Evolutionary conservation across 805 yeast species (phyloP).

Genomic region (baker's yeast (Saccharomyces cerevisiae)): DNA sequence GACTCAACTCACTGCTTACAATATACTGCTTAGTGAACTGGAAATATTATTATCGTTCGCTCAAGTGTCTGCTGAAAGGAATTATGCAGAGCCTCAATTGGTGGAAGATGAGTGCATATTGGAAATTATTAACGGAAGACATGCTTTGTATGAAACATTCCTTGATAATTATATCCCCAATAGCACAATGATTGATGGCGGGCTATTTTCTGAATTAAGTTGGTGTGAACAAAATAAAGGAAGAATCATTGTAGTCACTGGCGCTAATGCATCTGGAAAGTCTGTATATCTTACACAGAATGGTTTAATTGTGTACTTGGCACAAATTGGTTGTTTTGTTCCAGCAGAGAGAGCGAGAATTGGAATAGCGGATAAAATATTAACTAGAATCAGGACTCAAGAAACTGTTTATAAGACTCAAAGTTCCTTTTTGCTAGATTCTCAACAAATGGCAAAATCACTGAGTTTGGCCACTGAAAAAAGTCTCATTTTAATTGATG

Average conservation of each 20-base stretch:
- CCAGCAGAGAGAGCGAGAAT: conserved; percentile 42
- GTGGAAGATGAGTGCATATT: conserved; percentile 18
- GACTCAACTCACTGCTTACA: conserved; percentile 10
- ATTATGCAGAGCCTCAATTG: conserved; percentile 31
- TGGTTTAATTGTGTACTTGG: conserved; percentile 40
- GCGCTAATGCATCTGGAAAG: conserved; percentile 47
- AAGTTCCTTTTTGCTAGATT: conserved; percentile 47
- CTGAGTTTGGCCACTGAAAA: conserved; percentile 32
- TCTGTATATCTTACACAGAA: conserved; percentile 42
- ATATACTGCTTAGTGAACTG: conserved; percentile 28
- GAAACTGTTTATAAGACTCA: conserved; percentile 35
- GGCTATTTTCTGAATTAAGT: conserved; percentile 4
- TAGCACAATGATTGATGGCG: conserved; percentile 28
- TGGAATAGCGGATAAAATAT: conserved; percentile 40
- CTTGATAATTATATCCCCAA: conserved; percentile 38
- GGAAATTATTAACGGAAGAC: conserved; percentile 36
- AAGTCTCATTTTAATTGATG: conserved; percentile 43
- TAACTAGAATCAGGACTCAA: conserved; percentile 38
- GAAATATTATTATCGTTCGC: conserved; percentile 35
- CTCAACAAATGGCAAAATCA: conserved; percentile 37
- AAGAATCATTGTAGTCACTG: conserved; percentile 36
- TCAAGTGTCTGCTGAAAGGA: conserved; percentile 18
- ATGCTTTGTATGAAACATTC: conserved; percentile 38
- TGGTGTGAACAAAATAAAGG: conserved; percentile 17
- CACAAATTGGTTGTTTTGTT: conserved; percentile 49